Conservation (phyloP, 495 filamentous ascomycete genomes). For the Aspergillus bridgeri region DNA sequence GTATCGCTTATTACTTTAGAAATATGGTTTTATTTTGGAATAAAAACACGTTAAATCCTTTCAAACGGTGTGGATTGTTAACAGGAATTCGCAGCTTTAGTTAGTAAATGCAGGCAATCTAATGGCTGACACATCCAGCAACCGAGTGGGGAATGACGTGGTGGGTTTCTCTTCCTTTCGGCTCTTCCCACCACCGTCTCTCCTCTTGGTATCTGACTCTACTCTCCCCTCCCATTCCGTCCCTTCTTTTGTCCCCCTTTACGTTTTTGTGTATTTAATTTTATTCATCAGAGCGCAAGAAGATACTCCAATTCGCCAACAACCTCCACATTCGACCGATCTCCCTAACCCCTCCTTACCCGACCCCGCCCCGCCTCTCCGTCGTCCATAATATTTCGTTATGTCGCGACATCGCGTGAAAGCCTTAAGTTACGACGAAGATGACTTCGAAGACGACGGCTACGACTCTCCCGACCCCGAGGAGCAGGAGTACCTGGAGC, state of each 20-base stretch:
- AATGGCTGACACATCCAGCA: background rate
- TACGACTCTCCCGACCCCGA: slow-evolving; percentile 44
- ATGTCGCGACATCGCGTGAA: slow-evolving; percentile 52
- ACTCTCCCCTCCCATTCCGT: background rate
- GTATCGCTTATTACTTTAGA: background rate
- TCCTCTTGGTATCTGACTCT: background rate
- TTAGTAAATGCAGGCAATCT: too few species aligned
- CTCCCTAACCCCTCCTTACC: slow-evolving; percentile 1
- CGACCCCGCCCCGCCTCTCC: slow-evolving; percentile 3
- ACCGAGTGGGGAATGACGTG: slow-evolving; percentile 39
- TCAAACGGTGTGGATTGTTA: too few species aligned
- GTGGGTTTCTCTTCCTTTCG: slow-evolving; percentile 11
- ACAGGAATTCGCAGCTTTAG: too few species aligned
- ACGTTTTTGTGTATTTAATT: background rate
- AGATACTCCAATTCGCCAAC: background rate
- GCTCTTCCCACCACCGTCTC: slow-evolving; percentile 1
- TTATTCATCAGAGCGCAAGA: background rate
- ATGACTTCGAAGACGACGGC: slow-evolving; percentile 41
- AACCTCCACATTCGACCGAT: background rate
- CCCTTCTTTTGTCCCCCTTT: background rate
- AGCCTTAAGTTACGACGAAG: slow-evolving; percentile 43
- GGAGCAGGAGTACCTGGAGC: slow-evolving; percentile 40
- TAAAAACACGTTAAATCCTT: background rate
- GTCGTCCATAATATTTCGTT: slow-evolving; percentile 9
- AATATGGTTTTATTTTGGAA: background rate